Evolutionary conservation across 1,284 basidiomycete genomes (phyloP).

Genomic region (Fomitopsis palustris): DNA sequence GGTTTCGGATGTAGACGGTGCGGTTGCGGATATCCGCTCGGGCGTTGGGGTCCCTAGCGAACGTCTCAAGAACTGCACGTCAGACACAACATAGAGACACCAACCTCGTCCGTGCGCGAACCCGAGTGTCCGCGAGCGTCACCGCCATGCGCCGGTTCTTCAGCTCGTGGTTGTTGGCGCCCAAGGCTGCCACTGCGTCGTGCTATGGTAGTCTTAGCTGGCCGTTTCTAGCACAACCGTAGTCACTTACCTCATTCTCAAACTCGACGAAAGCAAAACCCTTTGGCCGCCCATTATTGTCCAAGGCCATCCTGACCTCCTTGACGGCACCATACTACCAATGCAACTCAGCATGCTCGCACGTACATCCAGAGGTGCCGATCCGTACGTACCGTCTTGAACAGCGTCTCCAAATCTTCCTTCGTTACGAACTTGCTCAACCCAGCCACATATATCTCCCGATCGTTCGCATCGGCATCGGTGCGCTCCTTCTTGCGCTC

Average conservation of each 20-base stretch:
- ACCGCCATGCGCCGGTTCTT: slow-evolving; percentile 85
- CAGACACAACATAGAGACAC: slow-evolving; percentile 14
- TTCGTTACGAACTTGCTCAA: slow-evolving; percentile 74
- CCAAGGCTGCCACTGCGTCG: slow-evolving; percentile 68
- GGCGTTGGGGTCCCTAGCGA: slow-evolving; percentile 31
- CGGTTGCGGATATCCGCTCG: slow-evolving; percentile 63
- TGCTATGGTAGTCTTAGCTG: slow-evolving; percentile 39
- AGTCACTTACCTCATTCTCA: slow-evolving; percentile 61
- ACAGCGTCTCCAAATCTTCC: slow-evolving; percentile 72
- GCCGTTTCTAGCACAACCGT: background rate
- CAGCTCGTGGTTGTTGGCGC: slow-evolving; percentile 81
- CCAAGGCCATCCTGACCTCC: slow-evolving; percentile 74
- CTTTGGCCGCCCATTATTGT: slow-evolving; percentile 68
- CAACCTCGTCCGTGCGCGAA: slow-evolving; percentile 52
- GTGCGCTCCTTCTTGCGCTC: slow-evolving; percentile 83
- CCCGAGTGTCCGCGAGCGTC: slow-evolving; percentile 75
- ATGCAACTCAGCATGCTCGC: background rate
- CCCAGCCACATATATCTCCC: slow-evolving; percentile 85
- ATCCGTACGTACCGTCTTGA: slow-evolving; percentile 55
- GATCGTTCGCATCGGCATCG: slow-evolving; percentile 79
- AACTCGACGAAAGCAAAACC: slow-evolving; percentile 97
- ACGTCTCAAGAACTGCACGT: background rate
- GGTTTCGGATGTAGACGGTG: slow-evolving; percentile 69
- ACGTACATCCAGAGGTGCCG: background rate
- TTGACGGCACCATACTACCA: slow-evolving; percentile 77